phyloP scores from a whole-genome alignment of 768 basidiomycete genomes.

The Boletus vermiculosoides region DNA sequence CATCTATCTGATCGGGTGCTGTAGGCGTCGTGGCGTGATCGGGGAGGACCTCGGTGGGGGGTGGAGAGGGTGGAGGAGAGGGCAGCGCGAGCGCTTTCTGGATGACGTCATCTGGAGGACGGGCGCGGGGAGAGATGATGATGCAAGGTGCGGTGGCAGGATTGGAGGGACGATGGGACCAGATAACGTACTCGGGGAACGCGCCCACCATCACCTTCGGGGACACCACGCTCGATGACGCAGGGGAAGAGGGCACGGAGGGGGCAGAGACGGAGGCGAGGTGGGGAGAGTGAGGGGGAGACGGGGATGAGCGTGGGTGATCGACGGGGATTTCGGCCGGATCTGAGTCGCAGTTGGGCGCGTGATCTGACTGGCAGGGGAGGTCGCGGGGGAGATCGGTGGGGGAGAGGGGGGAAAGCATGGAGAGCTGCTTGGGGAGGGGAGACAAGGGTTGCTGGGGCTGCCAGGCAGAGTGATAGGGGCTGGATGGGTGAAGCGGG shows the following conservation, averaged over 20 bases:
- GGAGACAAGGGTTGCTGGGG: conserved; percentile 51
- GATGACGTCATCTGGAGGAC: conserved; percentile 59
- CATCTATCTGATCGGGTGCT: conserved; percentile 23
- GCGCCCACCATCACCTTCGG: not conserved
- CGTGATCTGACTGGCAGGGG: not conserved
- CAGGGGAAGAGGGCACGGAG: conserved; percentile 6
- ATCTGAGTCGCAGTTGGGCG: conserved; percentile 6
- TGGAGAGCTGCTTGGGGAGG: conserved; percentile 62
- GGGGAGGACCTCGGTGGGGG: conserved; percentile 13
- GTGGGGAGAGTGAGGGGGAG: conserved; percentile 11
- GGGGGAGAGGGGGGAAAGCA: conserved; percentile 35
- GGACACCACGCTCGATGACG: conserved; percentile 5
- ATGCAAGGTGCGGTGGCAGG: conserved; percentile 65
- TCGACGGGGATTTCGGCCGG: not conserved
- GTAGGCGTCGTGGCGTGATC: conserved; percentile 6
- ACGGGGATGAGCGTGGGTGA: conserved; percentile 14
- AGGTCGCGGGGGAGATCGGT: not conserved
- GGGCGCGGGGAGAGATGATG: conserved; percentile 64
- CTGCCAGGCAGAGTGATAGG: conserved; percentile 46
- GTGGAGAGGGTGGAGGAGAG: conserved; percentile 50
- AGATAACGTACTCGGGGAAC: conserved; percentile 54
- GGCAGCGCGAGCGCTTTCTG: conserved; percentile 51
- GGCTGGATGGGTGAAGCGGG: conserved; percentile 21
- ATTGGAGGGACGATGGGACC: conserved; percentile 68
- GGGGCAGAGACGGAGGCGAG: not conserved